A percentile compares a stretch with the other conserved stretches of the same genome.
These are phyloP conservation scores for Paxillus rubicundulus DNA, from an alignment of 768 basidiomycete genomes.

Conservation along the genomic window DNA sequence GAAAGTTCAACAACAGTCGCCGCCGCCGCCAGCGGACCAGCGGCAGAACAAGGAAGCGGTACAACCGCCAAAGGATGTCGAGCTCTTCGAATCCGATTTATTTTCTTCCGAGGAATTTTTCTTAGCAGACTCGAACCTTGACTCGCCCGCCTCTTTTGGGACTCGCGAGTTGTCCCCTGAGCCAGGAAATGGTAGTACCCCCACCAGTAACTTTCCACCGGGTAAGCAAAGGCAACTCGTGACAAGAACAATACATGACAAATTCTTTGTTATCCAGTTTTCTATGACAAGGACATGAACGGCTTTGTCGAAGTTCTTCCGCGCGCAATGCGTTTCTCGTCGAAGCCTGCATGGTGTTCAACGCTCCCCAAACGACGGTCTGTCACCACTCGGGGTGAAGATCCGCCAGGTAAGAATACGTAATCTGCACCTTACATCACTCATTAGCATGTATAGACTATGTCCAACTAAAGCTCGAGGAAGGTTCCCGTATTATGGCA, in stretches of 20 bases:
- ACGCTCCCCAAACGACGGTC: neutral
- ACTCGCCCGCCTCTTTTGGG: too few relatives aligned
- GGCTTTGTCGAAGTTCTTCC: neutral
- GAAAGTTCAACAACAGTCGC: neutral
- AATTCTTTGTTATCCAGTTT: neutral
- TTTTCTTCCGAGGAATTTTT: neutral
- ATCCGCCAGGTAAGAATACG: conserved; percentile 3
- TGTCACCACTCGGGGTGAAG: neutral
- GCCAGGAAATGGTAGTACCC: neutral
- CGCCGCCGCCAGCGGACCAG: neutral
- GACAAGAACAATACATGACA: neutral
- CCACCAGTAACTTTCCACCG: neutral
- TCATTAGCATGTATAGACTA: neutral
- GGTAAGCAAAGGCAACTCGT: neutral
- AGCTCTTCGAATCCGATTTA: neutral
- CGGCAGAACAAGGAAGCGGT: neutral
- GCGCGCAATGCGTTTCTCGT: neutral
- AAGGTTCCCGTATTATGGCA: neutral
- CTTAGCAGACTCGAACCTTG: too few relatives aligned
- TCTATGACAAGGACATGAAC: neutral
- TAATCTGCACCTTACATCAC: neutral
- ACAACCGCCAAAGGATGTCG: neutral
- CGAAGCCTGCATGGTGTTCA: neutral
- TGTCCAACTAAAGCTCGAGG: neutral
- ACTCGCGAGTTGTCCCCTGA: too few relatives aligned